phyloP scores from a whole-genome alignment of 345 rosid species.

The Sapria himalayana region DNA sequence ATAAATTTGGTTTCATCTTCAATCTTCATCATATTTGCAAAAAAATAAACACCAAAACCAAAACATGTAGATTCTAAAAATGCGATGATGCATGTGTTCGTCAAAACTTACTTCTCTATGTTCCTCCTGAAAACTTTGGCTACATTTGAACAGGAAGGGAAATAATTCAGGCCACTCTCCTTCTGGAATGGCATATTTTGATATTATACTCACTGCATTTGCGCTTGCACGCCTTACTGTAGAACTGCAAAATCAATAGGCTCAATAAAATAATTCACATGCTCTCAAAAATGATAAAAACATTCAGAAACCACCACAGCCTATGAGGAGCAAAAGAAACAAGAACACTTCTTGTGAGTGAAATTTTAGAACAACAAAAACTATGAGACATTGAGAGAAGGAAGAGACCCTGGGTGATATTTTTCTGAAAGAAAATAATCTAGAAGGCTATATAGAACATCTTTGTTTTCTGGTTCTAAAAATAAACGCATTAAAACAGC shows the following conservation, averaged over 20 bases:
- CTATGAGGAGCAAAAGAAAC: not conserved
- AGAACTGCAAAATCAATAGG: constrained; percentile 23
- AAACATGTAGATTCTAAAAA: not conserved
- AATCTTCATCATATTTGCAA: not conserved
- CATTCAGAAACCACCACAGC: not conserved
- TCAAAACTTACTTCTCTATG: constrained; percentile 82
- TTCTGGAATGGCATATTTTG: constrained; percentile 82
- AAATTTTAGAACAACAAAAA: no score
- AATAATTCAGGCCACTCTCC: constrained; percentile 98
- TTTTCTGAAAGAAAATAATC: no score
- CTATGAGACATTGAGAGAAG: no score
- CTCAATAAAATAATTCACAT: not conserved
- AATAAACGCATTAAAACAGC: no score
- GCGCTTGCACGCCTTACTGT: constrained; percentile 98
- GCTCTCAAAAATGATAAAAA: not conserved
- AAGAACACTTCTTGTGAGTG: no score
- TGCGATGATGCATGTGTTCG: not conserved
- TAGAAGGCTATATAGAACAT: no score
- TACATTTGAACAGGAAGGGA: constrained; percentile 74
- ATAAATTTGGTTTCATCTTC: no score
- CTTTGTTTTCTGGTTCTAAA: no score
- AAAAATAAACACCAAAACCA: not conserved
- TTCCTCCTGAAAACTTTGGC: constrained; percentile 93
- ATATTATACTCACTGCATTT: constrained; percentile 80
- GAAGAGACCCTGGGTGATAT: no score